These are phyloP conservation scores for Osmanthus fragrans DNA, from an alignment of 257 asterid species.

Conservation along the genomic window DNA sequence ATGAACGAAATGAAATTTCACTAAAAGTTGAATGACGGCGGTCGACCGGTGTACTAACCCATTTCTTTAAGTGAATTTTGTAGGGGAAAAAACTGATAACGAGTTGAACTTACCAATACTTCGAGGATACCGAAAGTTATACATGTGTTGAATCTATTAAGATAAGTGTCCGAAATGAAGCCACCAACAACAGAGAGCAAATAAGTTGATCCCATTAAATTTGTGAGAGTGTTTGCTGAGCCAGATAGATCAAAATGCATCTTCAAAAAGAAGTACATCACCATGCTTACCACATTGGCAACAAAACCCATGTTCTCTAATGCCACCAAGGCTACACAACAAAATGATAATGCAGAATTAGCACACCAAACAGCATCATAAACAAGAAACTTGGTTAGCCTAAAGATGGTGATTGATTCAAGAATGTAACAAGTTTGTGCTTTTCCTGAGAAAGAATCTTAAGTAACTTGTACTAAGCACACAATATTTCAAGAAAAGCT, in stretches of 20 bases:
- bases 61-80: not conserved
- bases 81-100: not conserved
- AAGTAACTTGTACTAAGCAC: not conserved
- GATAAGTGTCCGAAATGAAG: conserved; percentile 59
- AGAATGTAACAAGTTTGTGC: not conserved
- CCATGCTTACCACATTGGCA: conserved; percentile 64
- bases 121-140: conserved; percentile 47
- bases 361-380: not conserved
- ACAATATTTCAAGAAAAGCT: not conserved
- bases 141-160: conserved; percentile 54
- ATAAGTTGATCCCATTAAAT: conserved; percentile 65
- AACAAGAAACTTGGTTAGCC: not conserved
- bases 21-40: no score
- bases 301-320: conserved; percentile 65
- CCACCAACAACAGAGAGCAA: conserved; percentile 62
- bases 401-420: no score
- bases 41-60: not conserved
- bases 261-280: conserved; percentile 60
- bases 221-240: conserved; percentile 65
- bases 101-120: conserved; percentile 37
- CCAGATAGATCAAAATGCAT: conserved; percentile 59
- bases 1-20: no score
- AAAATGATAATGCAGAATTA: not conserved
- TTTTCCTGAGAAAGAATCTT: no score
- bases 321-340: conserved; percentile 44